Percentiles rank a stretch among this genome's conserved stretches.
phyloP scores from a whole-genome alignment of 345 rosid genomes.

The Melaleuca quinquenervia region DNA sequence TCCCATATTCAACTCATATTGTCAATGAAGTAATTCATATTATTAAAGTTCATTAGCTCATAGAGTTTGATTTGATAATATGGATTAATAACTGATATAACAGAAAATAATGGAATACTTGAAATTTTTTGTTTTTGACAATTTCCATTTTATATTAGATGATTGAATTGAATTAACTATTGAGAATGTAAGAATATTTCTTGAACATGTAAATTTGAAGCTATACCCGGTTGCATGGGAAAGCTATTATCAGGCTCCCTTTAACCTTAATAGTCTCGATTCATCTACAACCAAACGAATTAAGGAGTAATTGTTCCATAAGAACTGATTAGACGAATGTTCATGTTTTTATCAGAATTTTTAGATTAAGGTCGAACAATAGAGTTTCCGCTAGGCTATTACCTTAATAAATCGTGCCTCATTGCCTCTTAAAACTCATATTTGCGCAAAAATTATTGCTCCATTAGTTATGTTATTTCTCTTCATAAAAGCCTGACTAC shows the following conservation, averaged over 20 bases:
- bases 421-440: not conserved
- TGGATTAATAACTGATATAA: not conserved
- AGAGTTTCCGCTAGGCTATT: not conserved
- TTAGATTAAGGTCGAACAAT: too few species aligned
- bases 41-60: not conserved
- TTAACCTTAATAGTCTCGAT: not conserved
- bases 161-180: not conserved
- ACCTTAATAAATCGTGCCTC: not conserved
- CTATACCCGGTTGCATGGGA: not conserved
- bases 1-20: not conserved
- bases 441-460: not conserved
- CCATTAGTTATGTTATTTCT: not conserved
- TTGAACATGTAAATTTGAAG: not conserved
- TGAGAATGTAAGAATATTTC: not conserved
- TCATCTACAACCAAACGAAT: not conserved
- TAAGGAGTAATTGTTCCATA: too few species aligned
- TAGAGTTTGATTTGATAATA: not conserved
- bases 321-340: too few species aligned
- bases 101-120: not conserved
- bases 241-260: not conserved
- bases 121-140: not conserved
- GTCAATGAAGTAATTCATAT: not conserved
- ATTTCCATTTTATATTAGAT: too few species aligned
- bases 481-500: not conserved
- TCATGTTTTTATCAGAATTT: too few species aligned